A percentile compares a stretch with the other conserved stretches of the same genome.
phyloP scores from a whole-genome alignment of 306 rosid species.

The Inga laurina region DNA sequence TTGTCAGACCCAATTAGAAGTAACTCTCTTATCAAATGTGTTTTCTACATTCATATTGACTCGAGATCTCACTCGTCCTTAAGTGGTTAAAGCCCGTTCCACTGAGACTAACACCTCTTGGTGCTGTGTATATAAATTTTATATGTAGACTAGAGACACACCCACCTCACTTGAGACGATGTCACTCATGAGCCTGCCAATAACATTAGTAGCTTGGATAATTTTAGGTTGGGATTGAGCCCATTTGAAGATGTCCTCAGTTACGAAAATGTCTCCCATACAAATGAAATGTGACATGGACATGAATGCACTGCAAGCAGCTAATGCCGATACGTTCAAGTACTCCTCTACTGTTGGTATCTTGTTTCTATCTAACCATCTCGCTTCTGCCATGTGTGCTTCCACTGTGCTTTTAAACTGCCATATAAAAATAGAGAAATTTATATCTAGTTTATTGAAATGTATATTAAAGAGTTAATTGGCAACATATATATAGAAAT shows the following conservation, averaged over 20 bases:
- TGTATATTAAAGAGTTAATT: too few species aligned
- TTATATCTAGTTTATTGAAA: background rate
- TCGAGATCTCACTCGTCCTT: too few species aligned
- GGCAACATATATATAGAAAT: background rate
- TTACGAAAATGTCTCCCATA: background rate
- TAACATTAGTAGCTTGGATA: constrained; percentile 1
- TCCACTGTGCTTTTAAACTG: background rate
- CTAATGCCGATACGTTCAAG: background rate
- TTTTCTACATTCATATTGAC: too few species aligned
- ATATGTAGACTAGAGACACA: too few species aligned
- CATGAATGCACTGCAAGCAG: background rate
- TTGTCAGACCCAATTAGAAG: too few species aligned
- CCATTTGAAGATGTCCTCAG: constrained; percentile 35
- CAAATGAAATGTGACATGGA: background rate
- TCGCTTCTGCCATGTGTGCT: background rate
- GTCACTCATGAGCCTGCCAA: constrained; percentile 44
- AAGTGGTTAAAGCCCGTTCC: too few species aligned
- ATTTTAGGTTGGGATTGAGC: constrained; percentile 17
- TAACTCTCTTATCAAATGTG: too few species aligned
- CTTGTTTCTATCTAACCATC: background rate
- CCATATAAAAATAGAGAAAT: background rate
- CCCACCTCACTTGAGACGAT: constrained; percentile 32
- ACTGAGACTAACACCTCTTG: too few species aligned
- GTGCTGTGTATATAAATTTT: too few species aligned
- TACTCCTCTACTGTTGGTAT: background rate